Base-by-base conservation (phyloP, 192 early-diverging fungal genomes). In the Backusella circina region DNA sequence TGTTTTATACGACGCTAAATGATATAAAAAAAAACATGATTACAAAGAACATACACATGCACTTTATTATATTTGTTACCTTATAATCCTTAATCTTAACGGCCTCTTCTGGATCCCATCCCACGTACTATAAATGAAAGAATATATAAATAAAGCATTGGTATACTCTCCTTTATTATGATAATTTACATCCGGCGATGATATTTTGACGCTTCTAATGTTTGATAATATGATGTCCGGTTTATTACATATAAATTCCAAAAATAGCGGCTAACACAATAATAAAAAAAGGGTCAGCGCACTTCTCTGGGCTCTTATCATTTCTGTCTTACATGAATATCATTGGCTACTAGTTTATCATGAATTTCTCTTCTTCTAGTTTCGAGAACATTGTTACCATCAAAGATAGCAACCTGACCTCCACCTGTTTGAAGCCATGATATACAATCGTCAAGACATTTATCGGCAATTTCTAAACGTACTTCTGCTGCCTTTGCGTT, bases 151-250 rank as follows among this genome's bases (percentile, higher is more conserved):
- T 21, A 68, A 38, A 10, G 36, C 9, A 13, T 57, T 65, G 18
- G 7, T 32, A 16, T 35, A n/a, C 32, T 36, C 18, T 47, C 39
- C 4, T 15, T 26, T 36, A 8, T 1, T 33, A 15, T 38, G 44
- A 36, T 35, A 21, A 76, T 83, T 76, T 83, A 88, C 86, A 81
- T 94, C 93, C 10, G 91, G 91, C 32, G 91, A 92, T 15, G 87
- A 86, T 31, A 93, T 87, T 78, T 94, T 94, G 74, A 94, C 93
- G 67, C 90, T 91, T 75, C 91, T 89, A 71, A 94, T 93, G 67
- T 94, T 94, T 68, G 86, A 85, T 31, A 92, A 86, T 8, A 94
- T 88, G 54, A 94, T 91, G 16, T 83, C 78, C 15, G 83, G 79
- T 71, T 88, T 90, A 44, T 90, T 84, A 65, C 88, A 89, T 8